These are phyloP conservation scores for Halenospora varia DNA, from an alignment of 495 filamentous ascomycete genomes.

Conservation along the genomic window DNA sequence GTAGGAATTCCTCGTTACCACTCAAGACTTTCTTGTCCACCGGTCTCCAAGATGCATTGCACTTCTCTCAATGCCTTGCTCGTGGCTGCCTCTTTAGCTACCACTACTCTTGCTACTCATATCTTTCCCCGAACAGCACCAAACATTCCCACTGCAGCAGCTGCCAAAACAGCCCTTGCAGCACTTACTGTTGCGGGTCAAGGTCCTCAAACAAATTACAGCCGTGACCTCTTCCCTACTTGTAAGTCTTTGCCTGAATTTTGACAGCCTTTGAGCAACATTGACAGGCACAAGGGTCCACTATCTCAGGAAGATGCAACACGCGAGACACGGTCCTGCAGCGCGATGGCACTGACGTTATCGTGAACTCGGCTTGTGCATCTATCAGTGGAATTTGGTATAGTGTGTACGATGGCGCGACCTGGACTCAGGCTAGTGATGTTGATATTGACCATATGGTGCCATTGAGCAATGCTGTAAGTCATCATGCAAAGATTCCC, in stretches of 20 bases:
- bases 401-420: constrained; percentile 64
- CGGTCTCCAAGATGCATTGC: constrained; percentile 5
- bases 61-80: constrained; percentile 1
- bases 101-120: not conserved
- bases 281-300: constrained; percentile 48
- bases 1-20: too few species aligned
- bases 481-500: not conserved
- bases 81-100: not conserved
- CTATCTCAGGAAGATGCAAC: constrained; percentile 57
- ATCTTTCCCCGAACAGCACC: constrained; percentile 34
- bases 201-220: constrained; percentile 50
- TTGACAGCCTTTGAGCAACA: too few species aligned
- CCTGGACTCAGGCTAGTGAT: constrained; percentile 61
- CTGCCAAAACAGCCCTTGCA: constrained; percentile 51
- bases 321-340: constrained; percentile 61
- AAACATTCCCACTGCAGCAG: constrained; percentile 51
- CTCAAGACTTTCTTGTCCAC: not conserved
- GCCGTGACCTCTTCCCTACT: constrained; percentile 63
- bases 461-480: constrained; percentile 58
- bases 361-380: constrained; percentile 45
- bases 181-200: constrained; percentile 49
- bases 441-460: constrained; percentile 77
- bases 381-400: constrained; percentile 58
- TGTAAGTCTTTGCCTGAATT: too few species aligned
- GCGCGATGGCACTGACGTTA: constrained; percentile 61